phyloP scores from a whole-genome alignment of 257 asterid species.

The Solanum ossicruentum region DNA sequence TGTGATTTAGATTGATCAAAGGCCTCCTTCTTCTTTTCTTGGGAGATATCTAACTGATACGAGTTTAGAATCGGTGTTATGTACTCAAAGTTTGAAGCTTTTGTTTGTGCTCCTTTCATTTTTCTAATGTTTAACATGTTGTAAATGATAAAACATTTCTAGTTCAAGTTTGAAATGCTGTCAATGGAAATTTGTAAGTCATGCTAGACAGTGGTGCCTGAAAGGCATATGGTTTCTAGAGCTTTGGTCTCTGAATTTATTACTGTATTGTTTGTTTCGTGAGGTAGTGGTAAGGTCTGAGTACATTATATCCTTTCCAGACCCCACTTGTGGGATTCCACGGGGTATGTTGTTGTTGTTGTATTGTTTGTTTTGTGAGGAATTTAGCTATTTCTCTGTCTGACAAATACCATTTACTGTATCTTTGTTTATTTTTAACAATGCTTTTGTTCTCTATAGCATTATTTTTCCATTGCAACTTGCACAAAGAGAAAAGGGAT shows the following conservation, averaged over 20 bases:
- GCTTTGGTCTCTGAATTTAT: neutral
- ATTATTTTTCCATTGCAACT: neutral
- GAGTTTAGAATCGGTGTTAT: neutral
- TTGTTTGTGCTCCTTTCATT: neutral
- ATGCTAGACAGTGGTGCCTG: neutral
- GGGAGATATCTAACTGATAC: neutral
- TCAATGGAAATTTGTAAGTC: neutral
- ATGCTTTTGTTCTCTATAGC: neutral
- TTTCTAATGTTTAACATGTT: neutral
- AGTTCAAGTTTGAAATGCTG: neutral
- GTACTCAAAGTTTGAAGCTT: neutral
- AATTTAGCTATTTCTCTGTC: neutral
- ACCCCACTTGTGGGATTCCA: no score
- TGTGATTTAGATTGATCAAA: neutral
- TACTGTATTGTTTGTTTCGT: neutral
- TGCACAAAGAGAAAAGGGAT: neutral
- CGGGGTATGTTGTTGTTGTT: no score
- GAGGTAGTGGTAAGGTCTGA: no score
- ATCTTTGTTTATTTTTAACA: neutral
- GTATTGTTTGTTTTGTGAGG: neutral
- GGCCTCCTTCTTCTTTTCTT: neutral
- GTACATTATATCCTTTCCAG: no score
- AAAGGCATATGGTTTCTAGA: neutral
- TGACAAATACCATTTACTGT: neutral
- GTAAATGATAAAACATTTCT: neutral